Evolutionary conservation across 805 yeast genomes (phyloP).

Genomic region (Saccharomycopsis vini): DNA sequence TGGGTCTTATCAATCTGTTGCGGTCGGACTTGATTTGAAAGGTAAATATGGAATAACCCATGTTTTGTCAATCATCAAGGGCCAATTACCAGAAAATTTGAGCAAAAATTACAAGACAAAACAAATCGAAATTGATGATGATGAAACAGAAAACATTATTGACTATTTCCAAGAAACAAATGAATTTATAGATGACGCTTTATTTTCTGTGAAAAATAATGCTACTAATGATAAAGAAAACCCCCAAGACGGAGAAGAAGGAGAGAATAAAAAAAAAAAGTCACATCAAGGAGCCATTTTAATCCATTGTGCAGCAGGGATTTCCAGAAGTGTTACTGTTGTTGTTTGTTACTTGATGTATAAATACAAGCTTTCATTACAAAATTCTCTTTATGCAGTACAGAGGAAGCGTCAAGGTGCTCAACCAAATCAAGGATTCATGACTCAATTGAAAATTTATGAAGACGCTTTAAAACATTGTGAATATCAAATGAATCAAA

Average conservation of each 20-base stretch:
- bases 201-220: conserved; percentile 32
- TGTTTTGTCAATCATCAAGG: conserved; percentile 62
- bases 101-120: conserved; percentile 39
- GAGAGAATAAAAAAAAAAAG: conserved; percentile 19
- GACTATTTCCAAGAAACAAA: conserved; percentile 53
- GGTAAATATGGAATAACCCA: conserved; percentile 53
- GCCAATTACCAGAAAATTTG: conserved; percentile 47
- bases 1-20: conserved; percentile 63
- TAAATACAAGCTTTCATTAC: conserved; percentile 47
- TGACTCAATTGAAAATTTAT: conserved; percentile 61
- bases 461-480: conserved; percentile 26
- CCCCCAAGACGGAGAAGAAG: conserved; percentile 6
- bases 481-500: conserved; percentile 26
- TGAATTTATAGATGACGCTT: conserved; percentile 56
- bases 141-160: conserved; percentile 55
- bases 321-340: conserved; percentile 81
- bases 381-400: conserved; percentile 70
- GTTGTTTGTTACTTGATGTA: conserved; percentile 85
- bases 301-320: conserved; percentile 86
- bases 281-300: conserved; percentile 40
- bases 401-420: conserved; percentile 49
- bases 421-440: conserved; percentile 67
- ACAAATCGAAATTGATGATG: conserved; percentile 69
- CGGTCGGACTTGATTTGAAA: conserved; percentile 41
- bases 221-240: conserved; percentile 25